phyloP scores from a whole-genome alignment of 2,329 filamentous ascomycete genomes.

The Fusarium torreyae region DNA sequence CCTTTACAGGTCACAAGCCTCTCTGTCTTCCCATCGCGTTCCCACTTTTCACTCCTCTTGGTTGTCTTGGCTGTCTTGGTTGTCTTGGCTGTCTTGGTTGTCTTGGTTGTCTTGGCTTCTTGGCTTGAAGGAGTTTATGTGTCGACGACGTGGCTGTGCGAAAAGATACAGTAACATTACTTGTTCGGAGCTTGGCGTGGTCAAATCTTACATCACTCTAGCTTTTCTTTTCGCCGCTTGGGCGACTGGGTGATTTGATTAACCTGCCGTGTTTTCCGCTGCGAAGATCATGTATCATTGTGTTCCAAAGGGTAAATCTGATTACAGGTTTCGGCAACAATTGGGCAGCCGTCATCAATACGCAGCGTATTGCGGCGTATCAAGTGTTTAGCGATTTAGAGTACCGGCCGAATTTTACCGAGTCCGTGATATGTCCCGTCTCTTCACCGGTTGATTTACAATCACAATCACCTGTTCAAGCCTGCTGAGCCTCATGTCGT shows the following conservation, averaged over 20 bases:
- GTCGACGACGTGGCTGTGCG: conserved; percentile 32
- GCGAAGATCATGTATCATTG: conserved; percentile 2
- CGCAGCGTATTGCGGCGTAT: conserved; percentile 24
- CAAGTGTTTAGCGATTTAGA: background rate
- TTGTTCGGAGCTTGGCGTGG: conserved; percentile 27
- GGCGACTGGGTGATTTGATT: background rate
- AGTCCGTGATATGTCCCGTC: background rate
- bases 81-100: conserved; percentile 23
- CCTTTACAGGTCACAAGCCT: conserved; percentile 25
- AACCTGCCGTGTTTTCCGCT: conserved; percentile 5
- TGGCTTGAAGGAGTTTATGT: conserved; percentile 27
- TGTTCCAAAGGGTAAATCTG: background rate
- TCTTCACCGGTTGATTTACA: conserved; percentile 9
- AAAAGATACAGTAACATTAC: conserved; percentile 3
- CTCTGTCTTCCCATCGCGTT: conserved; percentile 8
- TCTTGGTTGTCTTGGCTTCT: conserved; percentile 24
- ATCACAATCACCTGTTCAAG: conserved; percentile 18
- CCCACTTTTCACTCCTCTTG: conserved; percentile 35
- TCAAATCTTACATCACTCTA: conserved; percentile 30
- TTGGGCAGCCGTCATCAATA: conserved; percentile 19
- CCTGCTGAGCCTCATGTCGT: conserved; percentile 39
- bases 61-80: background rate
- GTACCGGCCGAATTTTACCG: background rate
- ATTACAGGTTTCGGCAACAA: conserved; percentile 5
- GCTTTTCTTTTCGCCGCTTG: conserved; percentile 11